Evolutionary conservation across 352 stramenopile species (phyloP), one percentile per base, ranked within the genome.

Genomic region (Detonula confervacea): DNA sequence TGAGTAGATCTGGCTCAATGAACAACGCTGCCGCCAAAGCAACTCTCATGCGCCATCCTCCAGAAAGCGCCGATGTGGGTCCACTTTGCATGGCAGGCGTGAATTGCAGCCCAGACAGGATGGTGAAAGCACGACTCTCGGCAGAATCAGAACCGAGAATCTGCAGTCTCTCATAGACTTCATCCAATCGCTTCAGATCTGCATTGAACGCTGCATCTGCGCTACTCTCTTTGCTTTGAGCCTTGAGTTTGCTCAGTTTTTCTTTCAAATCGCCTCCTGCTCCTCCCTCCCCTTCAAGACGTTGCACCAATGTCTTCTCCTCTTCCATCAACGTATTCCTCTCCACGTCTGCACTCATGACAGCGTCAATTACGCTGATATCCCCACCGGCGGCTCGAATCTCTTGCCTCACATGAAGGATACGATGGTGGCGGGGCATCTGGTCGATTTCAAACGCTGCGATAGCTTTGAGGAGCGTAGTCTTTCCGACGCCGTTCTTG

Each of bases 361-460:
- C 96, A 33, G 98, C 96, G 20, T 98, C 84, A n/a, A 98, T 77
- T 18, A 98, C 96, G 49, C 91, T 97, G 20, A 94, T 92, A 59
- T 90, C 72, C 46, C 82, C 79, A 52, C 72, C 83, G 25, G 66
- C 69, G 9, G 79, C 59, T 12, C 96, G 93, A 70, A 98, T 91
- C 91, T 99, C 97, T 84, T 98, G 96, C 77, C 97, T 93, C 14
- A 99, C 97, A 83, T 98, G 92, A 74, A 98, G 94, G 25, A 98
- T 97, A 60, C 96, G 91, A 37, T 98, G 92, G 90, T 98, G 96
- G 22, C 92, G 88, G 7, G 97, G 97, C 87, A 99, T 98, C 1
- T 96, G 96, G 59, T 98, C 96, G 52, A 99, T 95, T 81, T 98
- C 93, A 85, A 98, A 97, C 75, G 96, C 94, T 30, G 96, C 97